Base-by-base conservation (phyloP, 2,329 filamentous ascomycete genomes). In the Biscogniauxia sp. region DNA sequence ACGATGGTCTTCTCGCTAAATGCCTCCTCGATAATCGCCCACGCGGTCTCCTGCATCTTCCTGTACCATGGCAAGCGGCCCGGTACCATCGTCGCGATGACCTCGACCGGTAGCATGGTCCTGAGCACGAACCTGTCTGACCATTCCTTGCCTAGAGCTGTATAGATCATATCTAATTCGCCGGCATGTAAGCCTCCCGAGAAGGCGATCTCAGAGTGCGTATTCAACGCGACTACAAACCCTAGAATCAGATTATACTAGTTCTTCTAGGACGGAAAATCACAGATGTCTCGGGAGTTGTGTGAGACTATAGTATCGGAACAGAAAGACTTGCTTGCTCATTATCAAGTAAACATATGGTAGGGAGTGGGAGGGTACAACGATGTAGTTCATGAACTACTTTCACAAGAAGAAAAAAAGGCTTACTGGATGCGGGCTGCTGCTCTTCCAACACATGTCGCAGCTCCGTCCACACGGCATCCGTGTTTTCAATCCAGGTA, bases 31-130 rank as follows among this genome's bases (percentile, higher is more conserved):
- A 82, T 81, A 61, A 81, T 78, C 0, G 78, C 79, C 80, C 80
- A 83, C 0, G 79, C 76, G n/a, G 80, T 82, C 69, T 81, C 78
- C 75, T 78, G 77, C 69, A 83, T 70, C 55, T 73, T 73, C 17
- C 66, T 66, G 64, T 82, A 83, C 79, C 77, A 80, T 0, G 63
- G 66, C 51, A 81, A 66, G 37, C 77, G 73, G 6, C 69, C 69
- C 3, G 68, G 64, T 0, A 79, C 74, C 77, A 79, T 79, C 5
- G 77, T 78, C 8, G 76, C 79, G 9, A 82, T 72, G 60, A 78
- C 74, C 69, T 82, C 79, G 53, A 82, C 74, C 3, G 75, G 76
- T 3, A 82, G 68, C 77, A 81, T 76, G 4, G 78, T 76, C 68
- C 75, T 71, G n/a, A 74, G 66, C 8, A 80, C 76, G 52, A 82